These are phyloP conservation scores for Adansonia gregorii DNA, from an alignment of 441 rosid genomes.

Conservation along the genomic window DNA sequence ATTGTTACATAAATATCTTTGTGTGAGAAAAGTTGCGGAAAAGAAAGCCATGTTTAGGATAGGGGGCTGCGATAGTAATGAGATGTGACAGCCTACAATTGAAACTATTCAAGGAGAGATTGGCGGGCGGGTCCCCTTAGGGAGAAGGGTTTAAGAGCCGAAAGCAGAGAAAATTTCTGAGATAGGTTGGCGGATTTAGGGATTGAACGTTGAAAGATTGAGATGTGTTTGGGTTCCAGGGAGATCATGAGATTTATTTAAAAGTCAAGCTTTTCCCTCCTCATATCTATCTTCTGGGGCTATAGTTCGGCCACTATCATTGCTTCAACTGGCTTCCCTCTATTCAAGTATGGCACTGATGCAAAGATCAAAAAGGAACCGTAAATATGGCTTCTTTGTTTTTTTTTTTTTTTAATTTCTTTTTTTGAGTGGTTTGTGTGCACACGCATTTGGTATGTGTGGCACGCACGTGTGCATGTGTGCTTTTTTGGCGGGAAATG, in stretches of 20 bases:
- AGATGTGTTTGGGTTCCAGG: background rate
- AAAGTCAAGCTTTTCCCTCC: conserved; percentile 24
- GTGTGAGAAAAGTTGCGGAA: conserved; percentile 40
- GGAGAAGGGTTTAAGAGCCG: conserved; percentile 14
- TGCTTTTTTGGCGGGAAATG: conserved; percentile 55
- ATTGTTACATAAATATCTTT: conserved; percentile 34
- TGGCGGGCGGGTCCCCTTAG: conserved; percentile 49
- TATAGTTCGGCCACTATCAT: conserved; percentile 17
- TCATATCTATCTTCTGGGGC: background rate
- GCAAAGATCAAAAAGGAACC: background rate
- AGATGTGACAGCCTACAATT: conserved; percentile 37
- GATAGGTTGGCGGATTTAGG: conserved; percentile 26
- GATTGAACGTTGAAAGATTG: conserved; percentile 34
- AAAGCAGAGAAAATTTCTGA: conserved; percentile 16
- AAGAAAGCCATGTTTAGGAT: conserved; percentile 34
- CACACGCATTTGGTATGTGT: conserved; percentile 32
- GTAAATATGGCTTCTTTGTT: conserved; percentile 31
- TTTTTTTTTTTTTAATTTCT: background rate
- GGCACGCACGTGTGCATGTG: conserved; percentile 46
- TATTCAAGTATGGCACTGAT: background rate
- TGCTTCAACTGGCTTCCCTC: conserved; percentile 29
- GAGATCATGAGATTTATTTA: background rate
- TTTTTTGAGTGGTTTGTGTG: conserved; percentile 41
- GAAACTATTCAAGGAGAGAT: conserved; percentile 44
- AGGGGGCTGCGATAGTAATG: conserved; percentile 39